These are phyloP conservation scores for Gastrodia elata DNA, from an alignment of 106 monocot genomes.

Conservation along the genomic window DNA sequence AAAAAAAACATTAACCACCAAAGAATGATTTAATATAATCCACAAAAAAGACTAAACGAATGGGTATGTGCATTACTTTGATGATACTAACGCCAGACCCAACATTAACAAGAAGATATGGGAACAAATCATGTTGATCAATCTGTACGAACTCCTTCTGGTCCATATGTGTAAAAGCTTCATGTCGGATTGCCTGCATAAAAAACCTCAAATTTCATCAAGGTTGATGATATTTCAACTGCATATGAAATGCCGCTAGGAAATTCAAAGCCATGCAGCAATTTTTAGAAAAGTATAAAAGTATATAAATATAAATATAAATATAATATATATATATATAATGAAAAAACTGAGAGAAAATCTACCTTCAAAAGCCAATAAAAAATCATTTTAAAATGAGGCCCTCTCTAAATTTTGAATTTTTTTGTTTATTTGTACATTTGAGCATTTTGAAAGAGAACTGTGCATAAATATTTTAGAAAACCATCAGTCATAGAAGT, in stretches of 20 bases:
- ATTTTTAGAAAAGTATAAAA: no score
- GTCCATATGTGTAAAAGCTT: slow-evolving; percentile 99
- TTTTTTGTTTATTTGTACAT: no score
- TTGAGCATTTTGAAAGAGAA: no score
- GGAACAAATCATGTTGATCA: slow-evolving; percentile 93
- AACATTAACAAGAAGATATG: slow-evolving; percentile 97
- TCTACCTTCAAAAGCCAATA: no score
- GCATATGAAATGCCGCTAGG: background rate
- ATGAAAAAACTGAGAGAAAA: no score
- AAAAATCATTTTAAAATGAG: no score
- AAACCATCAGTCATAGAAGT: no score
- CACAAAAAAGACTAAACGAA: slow-evolving; percentile 1
- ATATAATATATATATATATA: no score
- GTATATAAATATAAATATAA: no score
- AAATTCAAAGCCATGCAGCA: background rate
- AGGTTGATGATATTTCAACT: background rate
- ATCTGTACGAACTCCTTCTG: slow-evolving; percentile 91
- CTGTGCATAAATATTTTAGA: no score
- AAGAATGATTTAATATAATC: background rate
- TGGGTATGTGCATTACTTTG: slow-evolving; percentile 43
- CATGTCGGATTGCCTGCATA: slow-evolving; percentile 85
- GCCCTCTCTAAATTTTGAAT: no score
- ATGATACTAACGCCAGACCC: slow-evolving; percentile 98
- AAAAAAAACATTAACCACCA: slow-evolving; percentile 8
- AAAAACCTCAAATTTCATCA: background rate